Evolutionary conservation across 2,329 filamentous ascomycete genomes (phyloP).

Genomic region (Fusarium piperis): DNA sequence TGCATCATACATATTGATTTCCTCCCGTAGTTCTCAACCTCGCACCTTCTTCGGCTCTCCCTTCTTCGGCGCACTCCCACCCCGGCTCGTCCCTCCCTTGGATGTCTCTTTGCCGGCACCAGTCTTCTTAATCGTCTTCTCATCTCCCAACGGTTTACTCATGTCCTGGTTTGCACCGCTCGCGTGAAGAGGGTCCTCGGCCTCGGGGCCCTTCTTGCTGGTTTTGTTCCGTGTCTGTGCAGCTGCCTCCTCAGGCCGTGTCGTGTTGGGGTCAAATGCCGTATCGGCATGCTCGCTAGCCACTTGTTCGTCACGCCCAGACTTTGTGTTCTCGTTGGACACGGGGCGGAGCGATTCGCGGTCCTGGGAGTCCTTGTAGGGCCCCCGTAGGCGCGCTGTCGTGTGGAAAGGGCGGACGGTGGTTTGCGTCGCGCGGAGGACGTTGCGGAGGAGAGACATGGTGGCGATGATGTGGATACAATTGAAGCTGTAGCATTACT

Average conservation of each 20-base stretch:
- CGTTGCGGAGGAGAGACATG: slow-evolving; percentile 36
- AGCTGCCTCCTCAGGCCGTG: slow-evolving; percentile 71
- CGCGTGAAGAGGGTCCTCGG: slow-evolving; percentile 49
- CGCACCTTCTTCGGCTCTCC: slow-evolving; percentile 20
- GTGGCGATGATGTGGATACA: background rate
- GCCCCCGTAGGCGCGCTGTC: slow-evolving; percentile 36
- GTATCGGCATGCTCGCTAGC: slow-evolving; percentile 65
- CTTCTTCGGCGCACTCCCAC: slow-evolving; percentile 46
- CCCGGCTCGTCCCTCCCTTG: slow-evolving; percentile 48
- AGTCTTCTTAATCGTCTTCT: slow-evolving; percentile 47
- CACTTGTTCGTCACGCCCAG: slow-evolving; percentile 69
- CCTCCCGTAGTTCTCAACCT: background rate
- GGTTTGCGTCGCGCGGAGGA: slow-evolving; percentile 28
- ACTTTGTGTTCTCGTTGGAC: slow-evolving; percentile 73
- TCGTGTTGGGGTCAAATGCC: slow-evolving; percentile 76
- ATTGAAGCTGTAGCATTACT: background rate
- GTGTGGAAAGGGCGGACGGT: slow-evolving; percentile 47
- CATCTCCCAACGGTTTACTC: slow-evolving; percentile 51
- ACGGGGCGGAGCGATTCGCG: slow-evolving; percentile 72
- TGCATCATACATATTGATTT: background rate
- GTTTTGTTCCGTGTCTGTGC: slow-evolving; percentile 58
- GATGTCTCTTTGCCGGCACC: slow-evolving; percentile 47
- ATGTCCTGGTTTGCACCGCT: slow-evolving; percentile 58
- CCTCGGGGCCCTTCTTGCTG: slow-evolving; percentile 40
- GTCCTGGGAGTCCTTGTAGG: slow-evolving; percentile 65